These are phyloP conservation scores for Stachybotrys chartarum DNA, from an alignment of 2,329 filamentous ascomycete genomes.

Conservation along the genomic window DNA sequence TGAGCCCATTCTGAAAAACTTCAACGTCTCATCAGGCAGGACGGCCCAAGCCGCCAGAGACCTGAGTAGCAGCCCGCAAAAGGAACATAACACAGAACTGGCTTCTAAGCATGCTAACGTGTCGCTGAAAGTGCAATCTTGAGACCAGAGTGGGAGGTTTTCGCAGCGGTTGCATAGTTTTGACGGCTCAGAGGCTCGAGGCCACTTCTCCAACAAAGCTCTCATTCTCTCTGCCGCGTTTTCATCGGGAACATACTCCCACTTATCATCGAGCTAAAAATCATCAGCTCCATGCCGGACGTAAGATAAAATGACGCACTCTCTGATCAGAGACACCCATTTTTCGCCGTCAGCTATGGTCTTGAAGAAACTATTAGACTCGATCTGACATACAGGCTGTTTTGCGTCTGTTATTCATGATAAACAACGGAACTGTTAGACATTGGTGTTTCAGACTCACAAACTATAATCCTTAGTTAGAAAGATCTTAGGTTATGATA, in stretches of 20 bases:
- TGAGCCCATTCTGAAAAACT: background rate
- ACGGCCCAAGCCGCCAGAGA: background rate
- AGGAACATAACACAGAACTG: background rate
- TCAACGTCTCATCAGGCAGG: background rate
- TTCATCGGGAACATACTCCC: background rate
- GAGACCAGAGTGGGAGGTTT: background rate
- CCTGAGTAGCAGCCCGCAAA: background rate
- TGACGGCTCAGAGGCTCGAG: background rate
- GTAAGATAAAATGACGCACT: background rate
- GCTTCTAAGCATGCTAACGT: background rate
- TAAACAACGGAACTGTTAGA: no score
- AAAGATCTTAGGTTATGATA: background rate
- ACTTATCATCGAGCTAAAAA: background rate
- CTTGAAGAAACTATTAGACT: background rate
- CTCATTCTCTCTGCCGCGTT: background rate
- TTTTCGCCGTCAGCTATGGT: background rate
- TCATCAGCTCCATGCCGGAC: background rate
- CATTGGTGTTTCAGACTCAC: no score
- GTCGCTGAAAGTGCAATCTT: background rate
- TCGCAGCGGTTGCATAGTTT: background rate
- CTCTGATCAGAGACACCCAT: background rate
- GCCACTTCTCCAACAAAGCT: background rate
- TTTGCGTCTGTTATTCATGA: no score
- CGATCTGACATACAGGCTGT: background rate
- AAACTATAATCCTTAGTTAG: background rate